A percentile compares a stretch with the other conserved stretches of the same genome.
Conservation (phyloP, 805 yeast species). For the Barnettozyma salicaria region DNA sequence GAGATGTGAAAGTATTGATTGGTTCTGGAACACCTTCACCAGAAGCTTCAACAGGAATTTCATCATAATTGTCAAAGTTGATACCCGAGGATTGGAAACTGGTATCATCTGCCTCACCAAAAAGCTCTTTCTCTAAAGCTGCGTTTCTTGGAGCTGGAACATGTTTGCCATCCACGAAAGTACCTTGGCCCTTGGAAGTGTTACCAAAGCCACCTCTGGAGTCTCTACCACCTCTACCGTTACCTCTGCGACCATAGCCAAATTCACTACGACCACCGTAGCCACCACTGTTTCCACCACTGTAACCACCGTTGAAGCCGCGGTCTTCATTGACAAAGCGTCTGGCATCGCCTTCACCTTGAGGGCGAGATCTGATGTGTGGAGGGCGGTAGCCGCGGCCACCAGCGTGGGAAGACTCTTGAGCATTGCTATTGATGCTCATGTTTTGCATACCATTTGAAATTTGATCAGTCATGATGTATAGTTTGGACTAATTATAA, state of each 20-base stretch:
- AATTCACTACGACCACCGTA: constrained; percentile 16
- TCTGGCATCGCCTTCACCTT: constrained; percentile 18
- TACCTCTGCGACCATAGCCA: constrained; percentile 28
- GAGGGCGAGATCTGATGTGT: constrained; percentile 36
- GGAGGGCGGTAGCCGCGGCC: constrained; percentile 50
- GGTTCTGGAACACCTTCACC: constrained; percentile 96
- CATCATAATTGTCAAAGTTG: constrained; percentile 97
- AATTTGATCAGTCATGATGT: constrained; percentile 44
- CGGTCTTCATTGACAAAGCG: constrained; percentile 2
- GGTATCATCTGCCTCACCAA: constrained; percentile 67
- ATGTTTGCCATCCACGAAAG: constrained; percentile 83
- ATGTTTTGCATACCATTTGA: constrained; percentile 52
- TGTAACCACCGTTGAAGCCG: constrained; percentile 10
- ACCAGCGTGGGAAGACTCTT: constrained; percentile 16
- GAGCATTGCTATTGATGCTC: constrained; percentile 37
- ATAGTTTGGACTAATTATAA: neutral
- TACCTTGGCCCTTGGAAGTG: constrained; percentile 58
- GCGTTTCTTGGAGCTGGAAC: constrained; percentile 71
- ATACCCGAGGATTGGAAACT: constrained; percentile 89
- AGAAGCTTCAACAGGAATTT: constrained; percentile 96
- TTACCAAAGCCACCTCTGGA: constrained; percentile 30
- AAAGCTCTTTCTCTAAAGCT: constrained; percentile 69
- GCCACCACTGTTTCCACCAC: constrained; percentile 17
- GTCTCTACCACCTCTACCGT: constrained; percentile 30
- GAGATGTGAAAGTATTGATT: constrained; percentile 77